Conservation (phyloP, 306 rosid species). For the Dicorynia guianensis region DNA sequence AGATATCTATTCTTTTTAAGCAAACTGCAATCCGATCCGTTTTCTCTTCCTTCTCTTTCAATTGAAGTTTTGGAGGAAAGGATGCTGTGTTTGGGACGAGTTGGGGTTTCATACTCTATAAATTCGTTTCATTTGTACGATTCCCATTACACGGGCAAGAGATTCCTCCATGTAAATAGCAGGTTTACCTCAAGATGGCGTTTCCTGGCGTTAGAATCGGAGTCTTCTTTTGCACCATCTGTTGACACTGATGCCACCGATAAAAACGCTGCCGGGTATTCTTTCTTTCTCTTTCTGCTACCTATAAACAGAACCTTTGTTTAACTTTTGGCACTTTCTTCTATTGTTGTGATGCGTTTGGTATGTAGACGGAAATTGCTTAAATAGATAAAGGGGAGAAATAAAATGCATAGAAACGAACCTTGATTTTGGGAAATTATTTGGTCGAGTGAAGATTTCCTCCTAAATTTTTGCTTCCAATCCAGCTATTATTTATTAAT, state of each 20-base stretch:
- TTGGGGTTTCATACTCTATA: conserved; percentile 48
- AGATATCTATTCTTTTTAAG: background rate
- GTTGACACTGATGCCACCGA: conserved; percentile 67
- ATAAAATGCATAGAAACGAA: background rate
- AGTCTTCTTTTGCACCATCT: conserved; percentile 66
- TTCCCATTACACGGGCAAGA: conserved; percentile 33
- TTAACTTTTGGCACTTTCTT: too few relatives aligned
- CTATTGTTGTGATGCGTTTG: background rate
- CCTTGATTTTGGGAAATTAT: too few relatives aligned
- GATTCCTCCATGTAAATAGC: conserved; percentile 34
- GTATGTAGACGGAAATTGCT: background rate
- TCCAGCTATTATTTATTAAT: background rate
- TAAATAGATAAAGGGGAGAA: background rate
- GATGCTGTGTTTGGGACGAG: conserved; percentile 59
- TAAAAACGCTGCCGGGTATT: conserved; percentile 66
- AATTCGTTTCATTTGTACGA: conserved; percentile 33
- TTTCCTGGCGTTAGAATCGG: conserved; percentile 62
- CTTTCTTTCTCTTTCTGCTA: background rate
- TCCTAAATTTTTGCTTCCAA: background rate
- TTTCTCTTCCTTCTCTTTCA: background rate
- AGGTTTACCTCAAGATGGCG: conserved; percentile 50
- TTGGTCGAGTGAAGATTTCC: too few relatives aligned
- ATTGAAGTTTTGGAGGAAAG: background rate
- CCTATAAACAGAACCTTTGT: background rate
- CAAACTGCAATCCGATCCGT: background rate